Evolutionary conservation across 169 alveolate species (phyloP).

Genomic region (Plasmodium yoelii): DNA sequence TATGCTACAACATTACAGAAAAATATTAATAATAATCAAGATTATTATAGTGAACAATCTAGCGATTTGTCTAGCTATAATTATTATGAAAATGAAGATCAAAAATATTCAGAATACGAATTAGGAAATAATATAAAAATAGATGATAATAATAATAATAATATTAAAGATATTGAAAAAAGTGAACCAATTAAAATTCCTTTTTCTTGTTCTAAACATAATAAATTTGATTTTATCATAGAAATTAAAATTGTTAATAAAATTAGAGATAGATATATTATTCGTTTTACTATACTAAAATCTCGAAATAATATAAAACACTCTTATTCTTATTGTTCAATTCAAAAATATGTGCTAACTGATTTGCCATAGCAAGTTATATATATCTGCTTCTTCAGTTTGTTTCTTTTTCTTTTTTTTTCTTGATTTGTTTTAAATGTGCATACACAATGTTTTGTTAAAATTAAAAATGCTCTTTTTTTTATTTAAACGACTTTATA

Average conservation of each 20-base stretch:
- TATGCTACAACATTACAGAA: not conserved
- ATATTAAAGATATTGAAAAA: constrained; percentile 3
- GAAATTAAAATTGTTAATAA: constrained; percentile 26
- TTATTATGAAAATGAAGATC: not conserved
- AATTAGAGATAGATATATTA: constrained; percentile 2
- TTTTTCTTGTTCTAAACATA: not conserved
- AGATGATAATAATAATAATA: not conserved
- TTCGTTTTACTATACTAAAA: constrained; percentile 38
- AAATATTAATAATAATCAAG: not conserved
- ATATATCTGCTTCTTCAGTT: too few relatives aligned
- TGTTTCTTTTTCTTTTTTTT: too few relatives aligned
- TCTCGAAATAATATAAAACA: constrained; percentile 28
- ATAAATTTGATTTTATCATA: constrained; percentile 32
- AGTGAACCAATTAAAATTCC: constrained; percentile 4
- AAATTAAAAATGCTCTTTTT: too few relatives aligned
- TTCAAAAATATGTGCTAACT: constrained; percentile 9
- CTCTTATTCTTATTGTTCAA: constrained; percentile 1
- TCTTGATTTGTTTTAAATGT: not conserved
- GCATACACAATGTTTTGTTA: not conserved
- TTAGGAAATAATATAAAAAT: not conserved
- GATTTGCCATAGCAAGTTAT: constrained; percentile 4
- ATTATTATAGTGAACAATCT: not conserved
- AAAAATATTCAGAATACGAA: not conserved
- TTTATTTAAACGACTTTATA: too few relatives aligned
- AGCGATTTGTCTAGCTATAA: not conserved